phyloP scores from a whole-genome alignment of 2,329 filamentous ascomycete genomes.

The Paradendryphiella salina region DNA sequence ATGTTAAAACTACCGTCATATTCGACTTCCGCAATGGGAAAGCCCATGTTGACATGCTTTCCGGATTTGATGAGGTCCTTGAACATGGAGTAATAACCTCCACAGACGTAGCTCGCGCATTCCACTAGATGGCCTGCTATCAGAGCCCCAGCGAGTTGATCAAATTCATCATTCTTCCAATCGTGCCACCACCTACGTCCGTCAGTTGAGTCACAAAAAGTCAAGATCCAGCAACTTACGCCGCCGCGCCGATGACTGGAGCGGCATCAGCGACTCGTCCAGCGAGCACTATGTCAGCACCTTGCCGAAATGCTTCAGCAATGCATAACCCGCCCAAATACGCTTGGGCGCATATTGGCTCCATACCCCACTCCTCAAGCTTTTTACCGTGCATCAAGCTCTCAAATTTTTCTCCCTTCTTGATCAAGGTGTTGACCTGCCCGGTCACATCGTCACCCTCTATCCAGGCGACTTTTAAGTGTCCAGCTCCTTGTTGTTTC shows the following conservation, averaged over 20 bases:
- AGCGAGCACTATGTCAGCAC: conserved; percentile 39
- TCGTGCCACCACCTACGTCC: conserved; percentile 56
- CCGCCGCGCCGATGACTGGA: conserved; percentile 54
- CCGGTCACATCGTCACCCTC: conserved; percentile 30
- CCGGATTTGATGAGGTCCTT: conserved; percentile 42
- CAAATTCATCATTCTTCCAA: conserved; percentile 50
- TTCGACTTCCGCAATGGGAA: conserved; percentile 31
- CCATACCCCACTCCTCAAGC: conserved; percentile 40
- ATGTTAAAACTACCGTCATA: conserved; percentile 25
- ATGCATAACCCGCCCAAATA: conserved; percentile 29
- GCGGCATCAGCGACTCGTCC: conserved; percentile 38
- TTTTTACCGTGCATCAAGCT: conserved; percentile 47
- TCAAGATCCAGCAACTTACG: conserved; percentile 28
- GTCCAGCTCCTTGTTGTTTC: conserved; percentile 12
- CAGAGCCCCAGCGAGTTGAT: conserved; percentile 41
- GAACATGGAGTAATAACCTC: conserved; percentile 47
- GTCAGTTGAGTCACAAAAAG: conserved; percentile 23
- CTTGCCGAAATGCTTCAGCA: conserved; percentile 29
- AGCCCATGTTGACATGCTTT: conserved; percentile 41
- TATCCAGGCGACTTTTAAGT: conserved; percentile 30
- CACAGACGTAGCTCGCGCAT: conserved; percentile 43
- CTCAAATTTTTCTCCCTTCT: conserved; percentile 45
- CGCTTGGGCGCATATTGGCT: conserved; percentile 26
- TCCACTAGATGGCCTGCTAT: conserved; percentile 50
- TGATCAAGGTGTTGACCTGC: conserved; percentile 41